Percentiles rank a stretch among this genome's conserved stretches.
Evolutionary conservation across 2,329 filamentous ascomycete species (phyloP).

Genomic region (Clonostachys byssicola): DNA sequence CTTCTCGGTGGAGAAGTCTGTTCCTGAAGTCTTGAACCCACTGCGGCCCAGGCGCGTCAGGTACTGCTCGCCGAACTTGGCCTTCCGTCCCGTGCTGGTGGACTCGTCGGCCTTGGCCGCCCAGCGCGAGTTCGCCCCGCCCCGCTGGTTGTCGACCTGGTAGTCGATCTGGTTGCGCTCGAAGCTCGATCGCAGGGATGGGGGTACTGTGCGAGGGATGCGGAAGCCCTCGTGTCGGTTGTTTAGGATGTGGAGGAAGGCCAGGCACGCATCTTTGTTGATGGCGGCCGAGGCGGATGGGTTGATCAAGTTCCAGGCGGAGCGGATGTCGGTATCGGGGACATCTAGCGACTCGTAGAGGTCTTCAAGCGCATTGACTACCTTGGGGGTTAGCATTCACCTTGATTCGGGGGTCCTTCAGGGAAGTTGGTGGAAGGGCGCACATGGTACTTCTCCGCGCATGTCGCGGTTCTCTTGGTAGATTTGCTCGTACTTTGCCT

Average conservation of each 20-base stretch:
- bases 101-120: constrained; percentile 73
- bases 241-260: constrained; percentile 95
- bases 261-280: constrained; percentile 90
- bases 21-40: constrained; percentile 77
- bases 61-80: constrained; percentile 97
- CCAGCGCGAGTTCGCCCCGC: constrained; percentile 68
- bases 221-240: constrained; percentile 92
- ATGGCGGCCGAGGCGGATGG: constrained; percentile 78
- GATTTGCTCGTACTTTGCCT: constrained; percentile 94
- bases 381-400: constrained; percentile 1
- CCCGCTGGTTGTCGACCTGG: constrained; percentile 73
- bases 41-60: constrained; percentile 84
- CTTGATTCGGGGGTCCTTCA: not conserved
- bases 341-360: constrained; percentile 80
- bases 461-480: constrained; percentile 88
- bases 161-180: constrained; percentile 97
- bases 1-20: constrained; percentile 82
- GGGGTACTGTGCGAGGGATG: constrained; percentile 86
- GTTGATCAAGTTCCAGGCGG: constrained; percentile 96
- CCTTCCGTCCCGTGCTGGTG: constrained; percentile 83
- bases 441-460: constrained; percentile 78
- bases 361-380: constrained; percentile 73
- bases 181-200: constrained; percentile 85
- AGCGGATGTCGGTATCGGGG: constrained; percentile 75
- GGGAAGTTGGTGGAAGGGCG: constrained; percentile 19